Evolutionary conservation across 2,329 filamentous ascomycete genomes (phyloP).

Genomic region (Chaetomiaceae sp.): DNA sequence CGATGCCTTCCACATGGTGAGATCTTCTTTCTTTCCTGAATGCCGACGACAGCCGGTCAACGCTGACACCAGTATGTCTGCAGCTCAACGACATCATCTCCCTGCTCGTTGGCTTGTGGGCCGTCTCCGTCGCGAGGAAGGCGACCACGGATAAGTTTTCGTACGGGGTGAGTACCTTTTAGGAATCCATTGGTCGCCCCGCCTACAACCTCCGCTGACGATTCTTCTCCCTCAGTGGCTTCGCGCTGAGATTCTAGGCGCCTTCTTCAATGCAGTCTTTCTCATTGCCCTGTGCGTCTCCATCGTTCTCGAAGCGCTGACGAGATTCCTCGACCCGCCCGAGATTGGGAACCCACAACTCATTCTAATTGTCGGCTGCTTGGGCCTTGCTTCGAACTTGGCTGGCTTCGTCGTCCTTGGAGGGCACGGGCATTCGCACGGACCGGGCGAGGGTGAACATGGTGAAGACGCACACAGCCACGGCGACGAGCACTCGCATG

Average conservation of each 20-base stretch:
- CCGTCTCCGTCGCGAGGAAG: conserved; percentile 80
- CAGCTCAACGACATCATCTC: conserved; percentile 97
- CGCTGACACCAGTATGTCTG: conserved; percentile 18
- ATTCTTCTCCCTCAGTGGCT: conserved; percentile 62
- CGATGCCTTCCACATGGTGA: conserved; percentile 96
- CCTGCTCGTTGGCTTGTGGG: conserved; percentile 86
- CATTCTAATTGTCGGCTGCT: conserved; percentile 81
- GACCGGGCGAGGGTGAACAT: conserved; percentile 45
- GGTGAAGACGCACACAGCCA: conserved; percentile 42
- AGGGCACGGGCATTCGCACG: conserved; percentile 82
- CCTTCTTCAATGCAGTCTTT: conserved; percentile 96
- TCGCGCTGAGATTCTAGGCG: conserved; percentile 92
- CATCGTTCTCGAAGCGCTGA: conserved; percentile 91
- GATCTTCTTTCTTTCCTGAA: conserved; percentile 28
- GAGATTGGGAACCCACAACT: conserved; percentile 78
- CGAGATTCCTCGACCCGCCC: conserved; percentile 85
- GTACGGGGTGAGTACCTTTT: conserved; percentile 64
- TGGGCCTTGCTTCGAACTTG: conserved; percentile 82
- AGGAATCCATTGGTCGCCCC: too few relatives aligned
- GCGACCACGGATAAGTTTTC: conserved; percentile 88
- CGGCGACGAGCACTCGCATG: conserved; percentile 19
- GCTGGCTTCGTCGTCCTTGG: conserved; percentile 86
- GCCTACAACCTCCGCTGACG: not conserved
- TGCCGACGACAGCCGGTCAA: not conserved
- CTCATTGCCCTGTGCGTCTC: conserved; percentile 92